These are phyloP conservation scores for Rhizopus sp. DNA, from an alignment of 371 early-diverging fungal genomes.

Conservation along the genomic window DNA sequence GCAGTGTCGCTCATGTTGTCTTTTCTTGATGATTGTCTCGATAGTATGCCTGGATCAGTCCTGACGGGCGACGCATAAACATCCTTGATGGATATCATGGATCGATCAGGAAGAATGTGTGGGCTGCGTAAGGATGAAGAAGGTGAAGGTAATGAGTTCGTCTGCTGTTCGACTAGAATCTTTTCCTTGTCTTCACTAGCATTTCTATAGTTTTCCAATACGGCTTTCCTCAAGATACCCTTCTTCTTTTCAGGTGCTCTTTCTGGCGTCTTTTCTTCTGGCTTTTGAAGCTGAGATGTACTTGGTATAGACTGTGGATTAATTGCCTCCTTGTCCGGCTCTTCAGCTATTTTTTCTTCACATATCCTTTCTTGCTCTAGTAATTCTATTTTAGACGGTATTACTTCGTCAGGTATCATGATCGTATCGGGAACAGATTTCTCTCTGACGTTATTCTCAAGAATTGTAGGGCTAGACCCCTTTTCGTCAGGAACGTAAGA, in stretches of 20 bases:
- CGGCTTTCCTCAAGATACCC: neutral
- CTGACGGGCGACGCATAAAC: no score
- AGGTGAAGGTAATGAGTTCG: no score
- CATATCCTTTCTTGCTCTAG: neutral
- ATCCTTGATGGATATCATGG: no score
- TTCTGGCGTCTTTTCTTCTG: neutral
- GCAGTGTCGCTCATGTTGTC: neutral
- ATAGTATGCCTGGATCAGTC: slow-evolving; percentile 1
- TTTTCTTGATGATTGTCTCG: neutral
- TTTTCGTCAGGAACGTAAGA: no score
- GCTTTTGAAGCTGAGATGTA: neutral
- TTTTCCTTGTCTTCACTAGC: slow-evolving; percentile 4
- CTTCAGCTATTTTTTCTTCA: neutral
- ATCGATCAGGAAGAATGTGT: no score
- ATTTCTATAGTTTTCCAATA: neutral
- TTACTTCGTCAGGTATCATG: neutral
- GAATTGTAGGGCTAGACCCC: no score
- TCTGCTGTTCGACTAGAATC: neutral
- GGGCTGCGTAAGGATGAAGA: no score
- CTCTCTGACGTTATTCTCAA: no score
- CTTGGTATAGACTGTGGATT: no score
- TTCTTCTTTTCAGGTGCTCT: neutral
- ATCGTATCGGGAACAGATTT: neutral
- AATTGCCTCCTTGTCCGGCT: neutral
- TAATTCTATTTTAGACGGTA: neutral